Evolutionary conservation across 2,329 filamentous ascomycete genomes (phyloP).

Genomic region (Orbilia oligospora): DNA sequence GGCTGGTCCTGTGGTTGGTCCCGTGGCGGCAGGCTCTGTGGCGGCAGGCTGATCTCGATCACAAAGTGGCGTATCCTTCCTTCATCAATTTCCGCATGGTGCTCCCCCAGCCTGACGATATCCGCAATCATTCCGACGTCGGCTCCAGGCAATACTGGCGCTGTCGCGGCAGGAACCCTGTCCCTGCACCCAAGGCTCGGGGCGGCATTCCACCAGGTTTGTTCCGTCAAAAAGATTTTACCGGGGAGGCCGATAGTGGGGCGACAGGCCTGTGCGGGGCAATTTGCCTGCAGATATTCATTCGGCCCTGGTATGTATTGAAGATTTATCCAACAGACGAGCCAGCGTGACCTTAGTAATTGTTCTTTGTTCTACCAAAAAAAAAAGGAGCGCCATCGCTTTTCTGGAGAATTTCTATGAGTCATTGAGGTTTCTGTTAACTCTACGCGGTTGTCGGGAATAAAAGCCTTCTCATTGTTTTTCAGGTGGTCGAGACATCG

Average conservation of each 20-base stretch:
- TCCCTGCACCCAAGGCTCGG: conserved; percentile 37
- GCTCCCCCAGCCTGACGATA: too few relatives aligned
- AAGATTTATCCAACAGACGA: conserved; percentile 40
- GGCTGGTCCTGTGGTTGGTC: too few relatives aligned
- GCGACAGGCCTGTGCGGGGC: conserved; percentile 40
- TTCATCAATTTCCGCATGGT: too few relatives aligned
- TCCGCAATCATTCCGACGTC: conserved; percentile 49
- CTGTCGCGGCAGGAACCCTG: conserved; percentile 36
- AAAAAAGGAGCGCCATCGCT: conserved; percentile 24
- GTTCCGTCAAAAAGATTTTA: conserved; percentile 47
- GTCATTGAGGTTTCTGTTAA: conserved; percentile 21
- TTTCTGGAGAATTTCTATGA: conserved; percentile 43
- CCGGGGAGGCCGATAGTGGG: conserved; percentile 42
- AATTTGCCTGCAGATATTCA: conserved; percentile 34
- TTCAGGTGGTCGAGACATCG: conserved; percentile 21
- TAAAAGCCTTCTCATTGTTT: conserved; percentile 15
- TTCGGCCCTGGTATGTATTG: conserved; percentile 18
- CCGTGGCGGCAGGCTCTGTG: too few relatives aligned
- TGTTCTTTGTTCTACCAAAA: conserved; percentile 5
- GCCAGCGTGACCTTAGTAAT: conserved; percentile 23
- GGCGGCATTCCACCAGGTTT: conserved; percentile 11
- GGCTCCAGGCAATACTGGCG: conserved; percentile 42
- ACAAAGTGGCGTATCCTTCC: too few relatives aligned
- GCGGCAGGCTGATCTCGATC: too few relatives aligned
- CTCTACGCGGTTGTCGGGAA: conserved; percentile 28